A percentile compares a stretch with the other conserved stretches of the same genome.
Conservation (phyloP, 495 filamentous ascomycete species). For the Xylaria telfairii region DNA sequence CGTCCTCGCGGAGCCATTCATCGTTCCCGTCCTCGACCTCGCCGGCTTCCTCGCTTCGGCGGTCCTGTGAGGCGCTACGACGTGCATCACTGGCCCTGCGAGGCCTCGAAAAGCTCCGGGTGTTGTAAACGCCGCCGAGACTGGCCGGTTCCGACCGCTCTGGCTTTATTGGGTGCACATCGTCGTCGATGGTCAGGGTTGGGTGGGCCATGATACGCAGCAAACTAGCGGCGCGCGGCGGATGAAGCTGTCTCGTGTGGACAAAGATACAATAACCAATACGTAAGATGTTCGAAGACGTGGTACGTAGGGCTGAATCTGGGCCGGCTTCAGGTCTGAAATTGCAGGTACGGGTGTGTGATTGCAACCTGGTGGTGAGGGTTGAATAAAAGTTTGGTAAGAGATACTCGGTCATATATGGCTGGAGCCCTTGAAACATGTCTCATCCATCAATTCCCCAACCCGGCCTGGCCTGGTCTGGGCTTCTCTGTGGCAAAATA, state of each 20-base stretch:
- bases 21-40: constrained; percentile 47
- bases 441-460: background rate
- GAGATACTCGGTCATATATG: constrained; percentile 9
- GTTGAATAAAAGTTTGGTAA: constrained; percentile 21
- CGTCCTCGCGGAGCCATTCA: constrained; percentile 44
- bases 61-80: constrained; percentile 35
- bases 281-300: background rate
- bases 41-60: constrained; percentile 30
- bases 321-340: background rate
- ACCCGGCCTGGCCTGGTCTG: background rate
- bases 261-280: constrained; percentile 2
- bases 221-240: background rate
- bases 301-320: constrained; percentile 4
- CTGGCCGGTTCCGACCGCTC: constrained; percentile 17
- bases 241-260: background rate
- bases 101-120: constrained; percentile 40
- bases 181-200: constrained; percentile 35
- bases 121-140: constrained; percentile 48
- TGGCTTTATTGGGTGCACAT: constrained; percentile 28
- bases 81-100: constrained; percentile 34
- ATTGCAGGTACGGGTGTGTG: background rate
- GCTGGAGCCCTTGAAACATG: background rate
- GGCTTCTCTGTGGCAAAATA: background rate
- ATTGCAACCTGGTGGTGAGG: background rate
- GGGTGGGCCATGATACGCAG: constrained; percentile 15